These are phyloP conservation scores for Lachnellula willkommii DNA, from an alignment of 2,329 filamentous ascomycete genomes.

Conservation along the genomic window DNA sequence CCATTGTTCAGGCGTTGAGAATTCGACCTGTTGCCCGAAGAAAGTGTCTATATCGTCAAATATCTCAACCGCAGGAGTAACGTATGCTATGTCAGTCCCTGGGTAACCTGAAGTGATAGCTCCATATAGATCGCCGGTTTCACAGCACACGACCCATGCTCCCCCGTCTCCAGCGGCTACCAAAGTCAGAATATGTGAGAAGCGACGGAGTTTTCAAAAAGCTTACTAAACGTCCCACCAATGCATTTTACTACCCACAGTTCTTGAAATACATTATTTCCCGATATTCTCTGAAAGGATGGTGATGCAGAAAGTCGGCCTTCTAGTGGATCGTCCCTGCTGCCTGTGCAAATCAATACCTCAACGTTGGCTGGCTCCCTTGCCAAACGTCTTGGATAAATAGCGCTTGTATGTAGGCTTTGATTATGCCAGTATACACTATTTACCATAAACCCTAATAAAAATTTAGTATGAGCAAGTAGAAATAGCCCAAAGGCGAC, in stretches of 20 bases:
- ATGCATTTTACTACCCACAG: constrained; percentile 8
- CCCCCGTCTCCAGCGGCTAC: constrained; percentile 10
- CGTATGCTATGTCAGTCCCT: constrained; percentile 9
- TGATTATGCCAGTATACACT: neutral
- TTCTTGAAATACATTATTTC: constrained; percentile 9
- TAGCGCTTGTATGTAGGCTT: neutral
- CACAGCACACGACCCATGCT: constrained; percentile 11
- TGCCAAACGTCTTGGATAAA: constrained; percentile 8
- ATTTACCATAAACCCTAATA: neutral
- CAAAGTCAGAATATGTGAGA: neutral
- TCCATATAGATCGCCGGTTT: constrained; percentile 9
- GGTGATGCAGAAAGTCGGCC: constrained; percentile 6
- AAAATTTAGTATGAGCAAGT: neutral
- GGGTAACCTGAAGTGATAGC: constrained; percentile 6
- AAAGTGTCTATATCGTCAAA: constrained; percentile 6
- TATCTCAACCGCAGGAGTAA: constrained; percentile 11
- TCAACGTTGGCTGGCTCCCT: constrained; percentile 4
- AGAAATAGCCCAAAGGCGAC: neutral
- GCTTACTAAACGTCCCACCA: constrained; percentile 8
- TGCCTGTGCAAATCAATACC: constrained; percentile 11
- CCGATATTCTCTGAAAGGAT: constrained; percentile 4
- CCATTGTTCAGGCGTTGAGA: constrained; percentile 11
- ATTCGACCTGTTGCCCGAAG: constrained; percentile 4
- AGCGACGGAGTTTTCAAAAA: neutral
- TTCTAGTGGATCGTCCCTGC: constrained; percentile 7